These are phyloP conservation scores for Phyllosticta citribraziliensis DNA, from an alignment of 2,329 filamentous ascomycete genomes.

Conservation along the genomic window DNA sequence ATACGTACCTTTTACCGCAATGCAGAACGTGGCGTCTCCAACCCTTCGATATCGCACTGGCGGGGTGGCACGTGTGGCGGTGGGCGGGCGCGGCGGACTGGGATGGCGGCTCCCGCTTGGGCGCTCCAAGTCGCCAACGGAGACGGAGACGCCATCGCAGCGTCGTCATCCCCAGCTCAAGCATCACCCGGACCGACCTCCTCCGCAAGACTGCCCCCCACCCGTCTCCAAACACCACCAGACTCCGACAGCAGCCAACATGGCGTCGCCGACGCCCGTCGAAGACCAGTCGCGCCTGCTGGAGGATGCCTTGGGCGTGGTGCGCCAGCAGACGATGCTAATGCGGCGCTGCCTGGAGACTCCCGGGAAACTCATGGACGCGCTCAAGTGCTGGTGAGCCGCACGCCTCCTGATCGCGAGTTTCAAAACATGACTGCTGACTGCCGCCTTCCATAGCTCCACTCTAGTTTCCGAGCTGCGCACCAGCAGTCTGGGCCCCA, in stretches of 20 bases:
- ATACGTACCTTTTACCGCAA: neutral
- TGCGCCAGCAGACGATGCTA: conserved; percentile 90
- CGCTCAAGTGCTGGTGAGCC: conserved; percentile 93
- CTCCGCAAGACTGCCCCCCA: conserved; percentile 5
- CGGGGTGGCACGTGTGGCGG: neutral
- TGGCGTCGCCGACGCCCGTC: conserved; percentile 40
- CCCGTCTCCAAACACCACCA: conserved; percentile 26
- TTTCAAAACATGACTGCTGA: neutral
- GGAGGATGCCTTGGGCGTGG: conserved; percentile 91
- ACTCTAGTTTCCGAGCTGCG: conserved; percentile 97
- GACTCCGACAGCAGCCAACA: conserved; percentile 39
- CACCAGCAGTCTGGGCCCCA: conserved; percentile 93
- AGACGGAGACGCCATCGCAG: conserved; percentile 8
- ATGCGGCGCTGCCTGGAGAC: conserved; percentile 98
- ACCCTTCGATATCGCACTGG: neutral
- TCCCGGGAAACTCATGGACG: conserved; percentile 98
- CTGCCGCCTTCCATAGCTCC: conserved; percentile 51
- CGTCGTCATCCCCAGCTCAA: neutral
- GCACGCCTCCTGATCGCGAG: neutral
- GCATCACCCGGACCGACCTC: neutral
- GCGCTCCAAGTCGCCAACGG: conserved; percentile 8
- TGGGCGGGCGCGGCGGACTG: neutral
- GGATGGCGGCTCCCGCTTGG: conserved; percentile 1
- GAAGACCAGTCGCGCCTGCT: conserved; percentile 71
- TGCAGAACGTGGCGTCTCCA: neutral